A percentile compares a stretch with the other conserved stretches of the same genome.
Evolutionary conservation across 2,329 filamentous ascomycete species (phyloP).

Genomic region (Colletotrichum sp.): DNA sequence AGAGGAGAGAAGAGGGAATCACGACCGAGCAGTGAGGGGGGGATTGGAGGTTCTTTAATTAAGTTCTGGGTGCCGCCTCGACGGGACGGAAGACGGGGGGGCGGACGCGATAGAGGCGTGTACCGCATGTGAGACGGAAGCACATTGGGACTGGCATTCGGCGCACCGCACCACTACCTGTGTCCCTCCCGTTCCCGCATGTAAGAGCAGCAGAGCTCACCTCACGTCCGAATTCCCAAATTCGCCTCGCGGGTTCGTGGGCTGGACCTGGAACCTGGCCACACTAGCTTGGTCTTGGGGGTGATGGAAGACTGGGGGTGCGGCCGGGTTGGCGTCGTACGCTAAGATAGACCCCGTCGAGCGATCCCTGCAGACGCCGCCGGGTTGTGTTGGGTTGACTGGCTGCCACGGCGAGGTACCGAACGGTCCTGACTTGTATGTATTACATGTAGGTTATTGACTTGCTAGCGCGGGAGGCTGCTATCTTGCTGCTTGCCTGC

Average conservation of each 20-base stretch:
- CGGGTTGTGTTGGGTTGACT: background rate
- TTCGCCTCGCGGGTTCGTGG: conserved; percentile 3
- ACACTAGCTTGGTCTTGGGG: background rate
- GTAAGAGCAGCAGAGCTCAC: background rate
- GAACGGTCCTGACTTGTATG: conserved; percentile 1
- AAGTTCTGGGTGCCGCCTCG: background rate
- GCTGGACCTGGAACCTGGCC: conserved; percentile 11
- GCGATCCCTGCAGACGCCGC: background rate
- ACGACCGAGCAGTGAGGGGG: background rate
- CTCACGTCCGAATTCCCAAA: background rate
- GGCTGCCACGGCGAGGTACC: background rate
- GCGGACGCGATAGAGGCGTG: background rate
- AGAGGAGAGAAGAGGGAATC: background rate
- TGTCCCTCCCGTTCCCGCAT: background rate
- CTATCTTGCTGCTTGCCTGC: background rate
- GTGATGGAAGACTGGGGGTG: background rate
- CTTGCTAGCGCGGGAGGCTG: background rate
- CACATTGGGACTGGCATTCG: background rate
- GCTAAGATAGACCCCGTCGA: conserved; percentile 6
- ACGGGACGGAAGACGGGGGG: background rate
- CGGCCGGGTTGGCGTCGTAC: background rate
- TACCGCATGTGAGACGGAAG: conserved; percentile 7
- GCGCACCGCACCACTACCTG: background rate
- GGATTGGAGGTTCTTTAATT: conserved; percentile 15
- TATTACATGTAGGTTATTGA: background rate